Base-by-base conservation (phyloP, 805 yeast genomes). In the Priceomyces medius region DNA sequence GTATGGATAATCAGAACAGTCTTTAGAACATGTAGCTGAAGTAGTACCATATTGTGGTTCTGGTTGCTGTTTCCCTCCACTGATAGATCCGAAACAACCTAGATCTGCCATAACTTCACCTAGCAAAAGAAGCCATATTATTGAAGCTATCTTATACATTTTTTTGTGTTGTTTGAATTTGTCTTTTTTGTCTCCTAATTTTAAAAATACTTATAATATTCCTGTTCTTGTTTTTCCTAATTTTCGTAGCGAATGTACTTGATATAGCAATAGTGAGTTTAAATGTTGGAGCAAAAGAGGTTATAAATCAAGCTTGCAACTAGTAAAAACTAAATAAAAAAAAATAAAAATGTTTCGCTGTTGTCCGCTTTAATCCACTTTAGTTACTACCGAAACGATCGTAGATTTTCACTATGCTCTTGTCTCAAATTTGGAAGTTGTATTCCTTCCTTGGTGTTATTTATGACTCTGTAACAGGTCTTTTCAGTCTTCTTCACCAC, bases 1-100 rank as follows among this genome's bases (percentile, higher is more conserved):
- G 45, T 65, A 71, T 3, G 69, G 59, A 40, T 63, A 66, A 31
- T 47, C 49, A 4, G 58, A 35, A 47, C 77, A 71, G 13, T 43
- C 31, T 1, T 32, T 37, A 4, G 58, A 49, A 50, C 77, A 71
- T 24, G 29, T 26, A n/a, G n/a, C n/a, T 26, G 14, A 26, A 12
- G 29, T 5, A 6, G 29, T 12, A 26, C 14, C 29, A 13, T 10
- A 31, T 19, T 31, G 16, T 4, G 9, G 9, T 4, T 16, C 7
- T 5, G 19, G 12, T 19, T 17, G 34, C 34, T 17, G 18, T 31
- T 6, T 31, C 4, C 19, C 21, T 12, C 34, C 34, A 19, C 34
- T 31, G 34, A 31, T 31, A 7, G 34, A 31, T 5, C 34, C 16
- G 12, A 31, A 31, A 31, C 34, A 31, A 4, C 34, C 34, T 19